These are phyloP conservation scores for Haplosporangium gracile DNA, from an alignment of 192 early-diverging fungal genomes.

Conservation along the genomic window DNA sequence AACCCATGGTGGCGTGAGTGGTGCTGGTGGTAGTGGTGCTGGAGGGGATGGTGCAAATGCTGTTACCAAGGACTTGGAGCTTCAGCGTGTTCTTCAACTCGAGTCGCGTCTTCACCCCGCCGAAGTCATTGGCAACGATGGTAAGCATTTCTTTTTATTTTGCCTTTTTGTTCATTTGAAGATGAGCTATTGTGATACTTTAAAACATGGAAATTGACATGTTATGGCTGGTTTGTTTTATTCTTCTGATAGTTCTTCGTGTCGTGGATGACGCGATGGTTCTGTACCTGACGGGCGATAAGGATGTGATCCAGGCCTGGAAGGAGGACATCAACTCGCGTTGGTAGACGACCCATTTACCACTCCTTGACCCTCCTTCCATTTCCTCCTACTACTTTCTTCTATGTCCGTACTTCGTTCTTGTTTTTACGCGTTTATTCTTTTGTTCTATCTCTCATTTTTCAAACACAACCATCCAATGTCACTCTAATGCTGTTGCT, in stretches of 20 bases:
- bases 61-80: constrained; percentile 31
- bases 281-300: constrained; percentile 47
- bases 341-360: constrained; percentile 22
- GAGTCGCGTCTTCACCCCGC: constrained; percentile 53
- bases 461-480: background rate
- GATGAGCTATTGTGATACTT: background rate
- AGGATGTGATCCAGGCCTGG: constrained; percentile 49
- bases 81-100: constrained; percentile 42
- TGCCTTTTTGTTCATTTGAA: background rate
- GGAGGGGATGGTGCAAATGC: background rate
- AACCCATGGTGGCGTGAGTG: no score
- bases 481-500: background rate
- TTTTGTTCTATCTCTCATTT: background rate
- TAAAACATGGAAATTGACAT: background rate
- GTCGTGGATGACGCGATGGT: constrained; percentile 52
- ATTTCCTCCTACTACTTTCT: background rate
- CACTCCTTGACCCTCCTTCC: background rate
- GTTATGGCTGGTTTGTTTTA: background rate
- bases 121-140: constrained; percentile 51
- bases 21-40: background rate
- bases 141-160: constrained; percentile 19
- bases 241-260: constrained; percentile 29
- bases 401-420: background rate
- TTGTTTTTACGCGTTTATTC: background rate
- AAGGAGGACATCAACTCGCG: constrained; percentile 54